Percentiles rank a stretch among this genome's conserved stretches.
Conservation (phyloP, 2,329 filamentous ascomycete species). For the Colletotrichum scovillei region DNA sequence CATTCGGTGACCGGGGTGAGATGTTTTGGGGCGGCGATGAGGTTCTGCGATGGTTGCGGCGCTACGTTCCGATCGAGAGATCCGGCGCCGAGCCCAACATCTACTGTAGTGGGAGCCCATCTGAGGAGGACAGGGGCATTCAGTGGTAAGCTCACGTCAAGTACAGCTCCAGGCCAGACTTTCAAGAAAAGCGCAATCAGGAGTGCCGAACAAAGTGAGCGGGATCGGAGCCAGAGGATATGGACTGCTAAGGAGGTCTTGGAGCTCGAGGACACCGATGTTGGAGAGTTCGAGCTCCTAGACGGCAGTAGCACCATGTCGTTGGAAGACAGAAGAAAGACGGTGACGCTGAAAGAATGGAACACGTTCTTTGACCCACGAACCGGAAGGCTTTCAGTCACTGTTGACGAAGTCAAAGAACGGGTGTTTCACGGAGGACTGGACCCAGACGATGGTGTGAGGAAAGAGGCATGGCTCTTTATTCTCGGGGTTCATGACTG, state of each 20-base stretch:
- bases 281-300: slow-evolving; percentile 95
- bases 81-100: too few relatives aligned
- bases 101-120: too few relatives aligned
- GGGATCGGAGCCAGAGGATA: slow-evolving; percentile 84
- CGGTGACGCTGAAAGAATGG: slow-evolving; percentile 88
- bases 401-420: slow-evolving; percentile 93
- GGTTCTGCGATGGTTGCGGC: too few relatives aligned
- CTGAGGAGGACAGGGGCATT: too few relatives aligned
- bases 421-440: slow-evolving; percentile 96
- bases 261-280: slow-evolving; percentile 92
- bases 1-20: too few relatives aligned
- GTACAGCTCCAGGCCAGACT: too few relatives aligned
- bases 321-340: slow-evolving; percentile 80
- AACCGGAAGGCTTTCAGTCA: slow-evolving; percentile 81
- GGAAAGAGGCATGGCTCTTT: slow-evolving; percentile 98
- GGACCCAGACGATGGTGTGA: slow-evolving; percentile 87
- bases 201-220: slow-evolving; percentile 96
- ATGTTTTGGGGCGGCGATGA: too few relatives aligned
- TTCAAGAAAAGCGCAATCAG: too few relatives aligned
- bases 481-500: slow-evolving; percentile 92
- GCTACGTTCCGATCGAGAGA: too few relatives aligned
- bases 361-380: slow-evolving; percentile 84
- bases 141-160: too few relatives aligned
- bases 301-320: slow-evolving; percentile 81
- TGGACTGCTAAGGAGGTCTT: slow-evolving; percentile 95